Evolutionary conservation across 441 rosid genomes (phyloP).

Genomic region (Pelargonium australe): DNA sequence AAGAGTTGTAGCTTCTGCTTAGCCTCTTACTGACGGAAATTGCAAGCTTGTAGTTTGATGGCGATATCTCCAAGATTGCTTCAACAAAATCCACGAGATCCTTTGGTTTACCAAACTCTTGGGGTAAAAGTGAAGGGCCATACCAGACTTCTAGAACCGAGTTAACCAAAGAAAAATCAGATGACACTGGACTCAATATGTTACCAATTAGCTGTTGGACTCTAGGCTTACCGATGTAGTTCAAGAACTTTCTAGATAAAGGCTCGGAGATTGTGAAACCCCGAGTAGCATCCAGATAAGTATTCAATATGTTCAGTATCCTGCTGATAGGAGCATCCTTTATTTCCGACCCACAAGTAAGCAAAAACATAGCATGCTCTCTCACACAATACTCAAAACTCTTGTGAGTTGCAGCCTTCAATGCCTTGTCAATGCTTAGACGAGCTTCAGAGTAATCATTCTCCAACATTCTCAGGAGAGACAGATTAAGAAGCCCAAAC

Average conservation of each 20-base stretch:
- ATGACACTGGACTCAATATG: conserved; percentile 53
- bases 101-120: conserved; percentile 36
- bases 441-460: conserved; percentile 43
- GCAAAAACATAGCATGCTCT: conserved; percentile 64
- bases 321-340: conserved; percentile 32
- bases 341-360: conserved; percentile 26
- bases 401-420: conserved; percentile 41
- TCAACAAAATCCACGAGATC: conserved; percentile 83
- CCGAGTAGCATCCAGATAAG: conserved; percentile 44
- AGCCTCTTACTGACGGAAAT: conserved; percentile 54
- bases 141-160: conserved; percentile 63
- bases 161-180: conserved; percentile 46
- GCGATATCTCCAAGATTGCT: conserved; percentile 54
- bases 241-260: conserved; percentile 59
- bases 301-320: conserved; percentile 45
- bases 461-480: conserved; percentile 55
- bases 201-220: conserved; percentile 49
- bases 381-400: conserved; percentile 51
- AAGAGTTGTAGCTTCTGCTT: conserved; percentile 22
- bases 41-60: conserved; percentile 60
- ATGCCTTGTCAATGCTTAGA: conserved; percentile 51
- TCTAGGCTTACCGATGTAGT: conserved; percentile 49
- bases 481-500: conserved; percentile 75
- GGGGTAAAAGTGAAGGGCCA: conserved; percentile 71
- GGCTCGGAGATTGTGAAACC: conserved; percentile 40